Evolutionary conservation across 345 rosid species (phyloP), one percentile per base, ranked within the genome.

Genomic region (Cardamine occulta): DNA sequence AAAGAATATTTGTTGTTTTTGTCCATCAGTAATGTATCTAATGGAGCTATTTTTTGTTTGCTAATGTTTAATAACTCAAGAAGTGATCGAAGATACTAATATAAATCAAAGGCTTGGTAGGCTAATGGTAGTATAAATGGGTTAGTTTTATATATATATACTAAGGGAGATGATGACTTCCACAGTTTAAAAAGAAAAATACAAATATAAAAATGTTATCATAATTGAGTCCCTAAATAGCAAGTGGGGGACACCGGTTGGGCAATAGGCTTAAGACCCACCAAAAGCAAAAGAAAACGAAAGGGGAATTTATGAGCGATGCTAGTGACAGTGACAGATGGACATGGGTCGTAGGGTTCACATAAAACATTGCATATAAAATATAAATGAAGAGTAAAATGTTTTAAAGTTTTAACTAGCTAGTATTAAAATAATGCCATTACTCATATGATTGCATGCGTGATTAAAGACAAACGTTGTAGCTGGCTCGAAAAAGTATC

Each of bases 381-480:
- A 42, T 12, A 56, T 28, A 23, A 11, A 51, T 51, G 29, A 19
- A 51, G 55, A 19, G 23, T 19, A 19, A 9, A 19, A 19, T 28
- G 6, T 5, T 21, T 23, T 52, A 21, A 52, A 52, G 29, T 52
- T 21, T 4, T 21, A 52, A 52, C 31, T 28, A 28, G 31, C 3
- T n/a, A 34, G 6, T 21, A 42, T 32, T 59, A 45, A 59, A 32
- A 21, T 29, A 21, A 70, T 58, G 7, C 8, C 57, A 8, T 13
- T 63, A 32, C 21, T 71, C 4, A 53, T 53, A 73, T 65, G 78
- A 74, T 55, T 65, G 78, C 58, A 65, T 55, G 58, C 65, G 60
- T 65, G 65, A 65, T 74, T 32, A 65, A 21, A 44, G 65, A 56
- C 17, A 51, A 55, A 74, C 65, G 37, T 55, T 74, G 21, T 40